Evolutionary conservation across 1,284 basidiomycete species (phyloP), one percentile per base, ranked within the genome.

Genomic region (Trametes pubescens): DNA sequence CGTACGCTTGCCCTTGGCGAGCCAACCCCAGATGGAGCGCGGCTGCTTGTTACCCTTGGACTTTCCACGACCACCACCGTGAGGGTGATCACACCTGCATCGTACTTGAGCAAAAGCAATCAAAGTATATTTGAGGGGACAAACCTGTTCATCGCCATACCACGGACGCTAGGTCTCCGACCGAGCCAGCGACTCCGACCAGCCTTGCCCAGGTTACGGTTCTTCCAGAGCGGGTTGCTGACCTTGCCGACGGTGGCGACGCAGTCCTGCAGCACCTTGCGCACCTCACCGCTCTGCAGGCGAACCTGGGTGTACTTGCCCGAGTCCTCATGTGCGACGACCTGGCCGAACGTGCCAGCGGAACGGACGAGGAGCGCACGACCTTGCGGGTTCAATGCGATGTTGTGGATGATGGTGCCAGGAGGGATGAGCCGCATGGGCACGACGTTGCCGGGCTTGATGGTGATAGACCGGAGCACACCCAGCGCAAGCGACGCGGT

Each of bases 31-130:
- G 61, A 93, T 90, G 26, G 94, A 95, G 22, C 93, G 88, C 5
- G 95, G 94, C 76, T 95, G 90, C 76, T 94, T 95, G 86, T 97
- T 93, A 68, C 94, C 94, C 86, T 99, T 99, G 64, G 92, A 94
- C 81, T 98, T 98, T 75, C 97, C 97, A 81, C 97, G 92, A 77
- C 97, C 96, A 84, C 97, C 97, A 80, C 97, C 97, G 78, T 96
- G 96, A 67, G 97, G 96, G 80, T 99, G 97, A 79, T 99, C 97
- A 65, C 86, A 84, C 47, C 92, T 94, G 61, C 59, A 64, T 59
- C 46, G 9, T 53, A 54, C 49, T 32, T 69, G 26, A 67, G 43
- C 14, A 40, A 26, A 58, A 49, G 32, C 29, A 13, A 47, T 13
- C 48, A 14, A 32, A 0, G 52, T 29, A 61, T 55, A 34, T 46